Percentiles rank a stretch among this genome's conserved stretches.
phyloP scores from a whole-genome alignment of 2,329 filamentous ascomycete genomes.

The Xylariaceae sp. region DNA sequence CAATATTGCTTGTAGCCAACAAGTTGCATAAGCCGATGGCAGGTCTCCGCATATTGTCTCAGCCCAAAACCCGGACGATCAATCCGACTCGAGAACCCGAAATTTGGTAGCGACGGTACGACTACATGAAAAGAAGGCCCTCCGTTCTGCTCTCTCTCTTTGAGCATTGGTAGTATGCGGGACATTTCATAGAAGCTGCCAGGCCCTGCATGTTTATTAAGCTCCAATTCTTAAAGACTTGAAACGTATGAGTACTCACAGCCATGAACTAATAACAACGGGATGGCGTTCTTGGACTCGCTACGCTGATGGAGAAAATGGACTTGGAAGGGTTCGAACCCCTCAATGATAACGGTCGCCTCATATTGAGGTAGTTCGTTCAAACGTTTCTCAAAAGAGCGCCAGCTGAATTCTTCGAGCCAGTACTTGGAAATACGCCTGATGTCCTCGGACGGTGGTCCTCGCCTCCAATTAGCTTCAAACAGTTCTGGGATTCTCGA shows the following conservation, averaged over 20 bases:
- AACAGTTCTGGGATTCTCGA: constrained; percentile 1
- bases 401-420: constrained; percentile 11
- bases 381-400: constrained; percentile 6
- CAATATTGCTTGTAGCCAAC: constrained; percentile 30
- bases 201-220: constrained; percentile 18
- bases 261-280: constrained; percentile 16
- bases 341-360: constrained; percentile 10
- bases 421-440: constrained; percentile 11
- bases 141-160: constrained; percentile 6
- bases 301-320: constrained; percentile 18
- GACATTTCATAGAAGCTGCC: constrained; percentile 28
- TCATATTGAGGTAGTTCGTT: constrained; percentile 12
- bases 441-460: background rate
- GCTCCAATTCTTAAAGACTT: background rate
- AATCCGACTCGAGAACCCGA: constrained; percentile 32
- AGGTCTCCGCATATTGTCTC: constrained; percentile 26
- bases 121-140: constrained; percentile 34
- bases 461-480: background rate
- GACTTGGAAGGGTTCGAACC: constrained; percentile 11
- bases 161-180: constrained; percentile 21
- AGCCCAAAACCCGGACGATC: constrained; percentile 26
- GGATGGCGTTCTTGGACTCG: constrained; percentile 5
- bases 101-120: constrained; percentile 35
- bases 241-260: constrained; percentile 4
- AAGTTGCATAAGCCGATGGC: constrained; percentile 30